Evolutionary conservation across 148 eudicot species (phyloP).

Genomic region (Hydrangea macrophylla): DNA sequence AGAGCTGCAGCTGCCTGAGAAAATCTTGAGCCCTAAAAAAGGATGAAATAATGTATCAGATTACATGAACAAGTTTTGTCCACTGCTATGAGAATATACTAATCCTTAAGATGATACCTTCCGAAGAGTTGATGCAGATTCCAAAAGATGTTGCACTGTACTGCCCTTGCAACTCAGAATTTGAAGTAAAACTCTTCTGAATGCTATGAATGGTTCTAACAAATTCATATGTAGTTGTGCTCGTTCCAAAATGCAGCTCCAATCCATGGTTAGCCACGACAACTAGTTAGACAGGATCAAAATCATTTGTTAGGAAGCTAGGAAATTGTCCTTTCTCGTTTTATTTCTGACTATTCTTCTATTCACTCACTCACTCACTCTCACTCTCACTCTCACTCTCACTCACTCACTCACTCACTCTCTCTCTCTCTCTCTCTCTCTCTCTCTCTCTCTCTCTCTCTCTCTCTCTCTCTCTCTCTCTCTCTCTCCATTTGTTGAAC

Average conservation of each 20-base stretch:
- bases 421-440: neutral
- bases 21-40: constrained; percentile 70
- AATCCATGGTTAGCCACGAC: constrained; percentile 57
- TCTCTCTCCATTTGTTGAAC: too few species aligned
- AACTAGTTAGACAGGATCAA: constrained; percentile 38
- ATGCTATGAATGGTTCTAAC: constrained; percentile 89
- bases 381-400: too few species aligned
- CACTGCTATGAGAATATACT: neutral
- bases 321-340: neutral
- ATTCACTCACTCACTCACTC: neutral
- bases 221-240: constrained; percentile 83
- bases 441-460: neutral
- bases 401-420: neutral
- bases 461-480: neutral
- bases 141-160: constrained; percentile 74
- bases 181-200: constrained; percentile 78
- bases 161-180: constrained; percentile 61
- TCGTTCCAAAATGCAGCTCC: constrained; percentile 65
- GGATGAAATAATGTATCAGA: constrained; percentile 11
- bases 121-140: constrained; percentile 80
- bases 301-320: constrained; percentile 5
- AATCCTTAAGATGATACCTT: constrained; percentile 47
- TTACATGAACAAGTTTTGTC: neutral
- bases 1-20: constrained; percentile 93
- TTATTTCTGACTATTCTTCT: too few species aligned